Conservation (phyloP, 106 monocot species). For the Platanthera zijinensis region DNA sequence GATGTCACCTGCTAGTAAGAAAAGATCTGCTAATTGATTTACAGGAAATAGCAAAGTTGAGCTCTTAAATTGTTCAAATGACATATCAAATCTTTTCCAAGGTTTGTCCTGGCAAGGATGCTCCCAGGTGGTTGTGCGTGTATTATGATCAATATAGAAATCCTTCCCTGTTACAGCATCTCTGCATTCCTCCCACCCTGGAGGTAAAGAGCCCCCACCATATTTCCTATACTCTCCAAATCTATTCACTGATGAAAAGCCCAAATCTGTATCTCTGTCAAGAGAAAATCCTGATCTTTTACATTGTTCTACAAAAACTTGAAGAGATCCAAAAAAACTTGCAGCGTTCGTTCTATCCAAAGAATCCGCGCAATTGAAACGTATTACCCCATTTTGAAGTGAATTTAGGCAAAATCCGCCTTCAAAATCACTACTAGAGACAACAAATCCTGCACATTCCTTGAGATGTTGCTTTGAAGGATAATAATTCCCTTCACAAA, state of each 20-base stretch:
- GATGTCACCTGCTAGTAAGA: conserved; percentile 93
- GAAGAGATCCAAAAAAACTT: conserved; percentile 91
- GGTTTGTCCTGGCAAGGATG: conserved; percentile 75
- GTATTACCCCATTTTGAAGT: conserved; percentile 91
- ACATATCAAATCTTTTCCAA: conserved; percentile 98
- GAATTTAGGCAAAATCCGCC: conserved; percentile 74
- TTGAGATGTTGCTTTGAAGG: conserved; percentile 30
- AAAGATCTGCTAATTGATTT: conserved; percentile 84
- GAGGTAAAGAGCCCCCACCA: conserved; percentile 65
- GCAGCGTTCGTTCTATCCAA: conserved; percentile 99
- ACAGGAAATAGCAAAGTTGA: conserved; percentile 68
- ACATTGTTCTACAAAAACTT: conserved; percentile 98
- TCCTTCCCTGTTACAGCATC: conserved; percentile 88
- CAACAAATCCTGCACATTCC: conserved; percentile 45
- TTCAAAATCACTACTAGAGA: conserved; percentile 46
- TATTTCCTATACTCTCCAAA: conserved; percentile 33
- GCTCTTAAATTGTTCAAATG: conserved; percentile 87
- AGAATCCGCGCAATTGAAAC: conserved; percentile 98
- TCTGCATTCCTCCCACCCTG: conserved; percentile 90
- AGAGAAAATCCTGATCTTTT: conserved; percentile 62
- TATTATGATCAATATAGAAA: conserved; percentile 90
- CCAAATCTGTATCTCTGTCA: conserved; percentile 56
- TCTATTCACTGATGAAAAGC: conserved; percentile 40
- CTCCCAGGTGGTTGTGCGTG: conserved; percentile 91
- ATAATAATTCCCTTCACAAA: conserved; percentile 80